These are phyloP conservation scores for Magnolia changhungtana DNA, from an alignment of 164 flowering plant genomes.

Conservation along the genomic window DNA sequence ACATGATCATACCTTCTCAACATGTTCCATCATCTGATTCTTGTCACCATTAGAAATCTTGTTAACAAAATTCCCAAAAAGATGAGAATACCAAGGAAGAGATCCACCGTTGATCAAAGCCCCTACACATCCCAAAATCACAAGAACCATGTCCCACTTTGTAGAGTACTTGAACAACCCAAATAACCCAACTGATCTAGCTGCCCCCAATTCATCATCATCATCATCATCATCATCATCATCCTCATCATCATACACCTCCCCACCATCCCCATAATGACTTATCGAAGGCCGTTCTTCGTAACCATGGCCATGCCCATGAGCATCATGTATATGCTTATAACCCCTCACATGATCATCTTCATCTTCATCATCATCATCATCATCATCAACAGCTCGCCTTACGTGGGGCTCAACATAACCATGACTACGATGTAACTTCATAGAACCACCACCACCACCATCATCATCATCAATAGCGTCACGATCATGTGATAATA, in stretches of 20 bases:
- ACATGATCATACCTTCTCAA: constrained; percentile 31
- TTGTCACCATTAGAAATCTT: constrained; percentile 48
- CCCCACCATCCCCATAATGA: constrained; percentile 11
- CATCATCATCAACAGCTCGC: constrained; percentile 1
- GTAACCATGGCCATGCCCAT: constrained; percentile 14
- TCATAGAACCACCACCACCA: background rate
- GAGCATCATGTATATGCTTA: constrained; percentile 4
- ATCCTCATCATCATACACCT: constrained; percentile 15
- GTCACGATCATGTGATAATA: constrained; percentile 26
- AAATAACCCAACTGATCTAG: constrained; percentile 42
- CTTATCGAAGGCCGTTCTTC: constrained; percentile 9
- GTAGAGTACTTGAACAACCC: constrained; percentile 63
- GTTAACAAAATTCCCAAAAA: constrained; percentile 64
- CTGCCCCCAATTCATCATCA: constrained; percentile 31
- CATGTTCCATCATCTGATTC: constrained; percentile 56
- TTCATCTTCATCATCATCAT: background rate
- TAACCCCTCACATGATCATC: background rate
- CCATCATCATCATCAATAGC: background rate
- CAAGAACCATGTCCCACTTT: constrained; percentile 49
- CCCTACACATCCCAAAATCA: constrained; percentile 64
- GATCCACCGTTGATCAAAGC: constrained; percentile 79
- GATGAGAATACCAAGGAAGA: constrained; percentile 69
- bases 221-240: constrained; percentile 34
- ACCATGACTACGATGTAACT: background rate
- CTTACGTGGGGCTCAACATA: background rate